Conservation (phyloP, 352 stramenopile genomes). For the Phytophthora ohioensis region DNA sequence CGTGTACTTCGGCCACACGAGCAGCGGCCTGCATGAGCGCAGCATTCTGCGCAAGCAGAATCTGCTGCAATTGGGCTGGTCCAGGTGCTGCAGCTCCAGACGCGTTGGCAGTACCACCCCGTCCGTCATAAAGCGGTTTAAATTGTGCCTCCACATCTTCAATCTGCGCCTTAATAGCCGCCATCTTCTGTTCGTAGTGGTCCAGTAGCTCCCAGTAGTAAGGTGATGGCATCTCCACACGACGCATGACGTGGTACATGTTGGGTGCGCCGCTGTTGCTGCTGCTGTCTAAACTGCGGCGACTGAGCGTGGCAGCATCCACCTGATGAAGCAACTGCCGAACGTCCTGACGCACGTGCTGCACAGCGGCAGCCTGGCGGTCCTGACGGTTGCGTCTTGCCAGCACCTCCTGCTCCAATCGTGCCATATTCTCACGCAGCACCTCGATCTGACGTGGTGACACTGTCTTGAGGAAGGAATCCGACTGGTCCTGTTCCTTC, state of each 20-base stretch:
- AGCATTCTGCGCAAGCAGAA: slow-evolving; percentile 79
- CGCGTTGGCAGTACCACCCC: slow-evolving; percentile 8
- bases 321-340: slow-evolving; percentile 81
- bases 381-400: slow-evolving; percentile 66
- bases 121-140: slow-evolving; percentile 58
- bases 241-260: slow-evolving; percentile 74
- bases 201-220: slow-evolving; percentile 86
- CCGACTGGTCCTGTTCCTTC: slow-evolving; percentile 76
- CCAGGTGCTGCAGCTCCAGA: slow-evolving; percentile 21
- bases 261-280: slow-evolving; percentile 43
- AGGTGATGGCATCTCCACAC: slow-evolving; percentile 79
- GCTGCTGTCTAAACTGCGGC: slow-evolving; percentile 71
- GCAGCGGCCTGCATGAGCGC: slow-evolving; percentile 81
- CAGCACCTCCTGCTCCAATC: slow-evolving; percentile 73
- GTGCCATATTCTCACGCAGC: slow-evolving; percentile 63
- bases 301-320: slow-evolving; percentile 67
- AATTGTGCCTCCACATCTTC: slow-evolving; percentile 75
- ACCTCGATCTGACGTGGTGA: slow-evolving; percentile 63
- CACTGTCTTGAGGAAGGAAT: slow-evolving; percentile 79
- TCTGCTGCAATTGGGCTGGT: slow-evolving; percentile 69
- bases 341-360: slow-evolving; percentile 77
- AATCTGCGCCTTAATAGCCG: slow-evolving; percentile 77
- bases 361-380: slow-evolving; percentile 63
- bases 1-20: slow-evolving; percentile 79
- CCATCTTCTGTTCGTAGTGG: slow-evolving; percentile 80